Conservation (phyloP, 805 yeast genomes). For the Starmerella geochares region DNA sequence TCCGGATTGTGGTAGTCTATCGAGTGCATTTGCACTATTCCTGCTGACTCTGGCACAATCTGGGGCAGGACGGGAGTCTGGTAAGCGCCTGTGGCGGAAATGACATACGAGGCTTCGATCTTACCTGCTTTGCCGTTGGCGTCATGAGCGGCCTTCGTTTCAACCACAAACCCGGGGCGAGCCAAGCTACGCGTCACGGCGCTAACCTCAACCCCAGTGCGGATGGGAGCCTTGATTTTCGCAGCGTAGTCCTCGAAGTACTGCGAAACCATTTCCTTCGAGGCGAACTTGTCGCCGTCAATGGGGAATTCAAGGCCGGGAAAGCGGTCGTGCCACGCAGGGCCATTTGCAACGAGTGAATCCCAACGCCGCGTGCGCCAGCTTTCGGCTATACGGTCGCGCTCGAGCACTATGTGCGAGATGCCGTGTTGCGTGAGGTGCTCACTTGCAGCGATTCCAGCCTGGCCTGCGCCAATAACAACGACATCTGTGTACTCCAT, state of each 20-base stretch:
- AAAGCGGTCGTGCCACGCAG: slow-evolving; percentile 23
- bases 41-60: slow-evolving; percentile 10
- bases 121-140: not conserved
- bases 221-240: slow-evolving; percentile 14
- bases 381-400: slow-evolving; percentile 18
- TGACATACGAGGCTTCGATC: slow-evolving; percentile 10
- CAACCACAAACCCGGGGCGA: slow-evolving; percentile 12
- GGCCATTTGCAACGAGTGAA: slow-evolving; percentile 22
- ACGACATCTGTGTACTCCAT: slow-evolving; percentile 10
- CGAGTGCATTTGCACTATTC: slow-evolving; percentile 16
- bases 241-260: slow-evolving; percentile 17
- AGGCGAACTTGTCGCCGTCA: slow-evolving; percentile 11
- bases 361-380: slow-evolving; percentile 23
- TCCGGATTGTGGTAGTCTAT: slow-evolving; percentile 15
- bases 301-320: slow-evolving; percentile 14
- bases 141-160: not conserved
- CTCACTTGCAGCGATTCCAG: slow-evolving; percentile 23
- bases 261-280: slow-evolving; percentile 14
- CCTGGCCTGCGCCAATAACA: slow-evolving; percentile 23
- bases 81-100: slow-evolving; percentile 21
- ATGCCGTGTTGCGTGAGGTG: slow-evolving; percentile 11
- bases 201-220: slow-evolving; percentile 10
- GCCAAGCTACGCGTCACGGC: slow-evolving; percentile 1
- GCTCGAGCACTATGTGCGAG: slow-evolving; percentile 17
- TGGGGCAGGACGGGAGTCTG: slow-evolving; percentile 19